Base-by-base conservation (phyloP, 1,284 basidiomycete species). In the Ustilago shanxiensis region DNA sequence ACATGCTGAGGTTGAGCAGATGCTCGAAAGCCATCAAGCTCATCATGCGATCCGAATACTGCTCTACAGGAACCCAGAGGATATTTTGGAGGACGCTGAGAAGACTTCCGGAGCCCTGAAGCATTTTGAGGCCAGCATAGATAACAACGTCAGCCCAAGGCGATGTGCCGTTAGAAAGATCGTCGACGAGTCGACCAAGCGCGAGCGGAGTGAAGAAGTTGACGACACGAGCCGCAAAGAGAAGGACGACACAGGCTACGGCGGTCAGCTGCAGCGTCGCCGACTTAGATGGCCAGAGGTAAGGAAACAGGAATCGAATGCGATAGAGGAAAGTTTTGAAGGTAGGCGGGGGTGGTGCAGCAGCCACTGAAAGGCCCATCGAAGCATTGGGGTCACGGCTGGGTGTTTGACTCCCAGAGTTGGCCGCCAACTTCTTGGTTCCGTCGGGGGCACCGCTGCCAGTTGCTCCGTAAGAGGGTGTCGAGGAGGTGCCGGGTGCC, bases 251-350 rank as follows among this genome's bases (percentile, higher is more conserved):
- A 83, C 93, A 93, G 18, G 92, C 69, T 8, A 79, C 89, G n/a
- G 92, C 92, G 41, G 93, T 86, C 37, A 91, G 82, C 86, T 94
- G 93, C 7, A 95, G 88, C 56, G 88, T 88, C 52, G 86, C 79
- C 75, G 88, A 90, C 80, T 91, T 91, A 60, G 89, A 89, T 7
- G 93, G 93, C 93, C 93, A 95, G 11, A 95, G 89, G 87, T 93
- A 93, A 4, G 93, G 93, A 28, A 89, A 87, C 39, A 95, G 88
- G 64, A 89, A 89, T 56, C 88, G 87, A 66, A 93, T 87, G 57
- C 86, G 77, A n/a, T 77, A 64, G 44, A 79, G 37, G 41, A 86
- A 84, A 50, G 69, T 57, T 50, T 62, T 59, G 49, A 85, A 72
- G 2, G 83, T 81, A 2, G 84, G 80, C 10, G 83, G 77, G 11